Conservation (phyloP, 371 early-diverging fungal genomes). For the Mortierella sp. region DNA sequence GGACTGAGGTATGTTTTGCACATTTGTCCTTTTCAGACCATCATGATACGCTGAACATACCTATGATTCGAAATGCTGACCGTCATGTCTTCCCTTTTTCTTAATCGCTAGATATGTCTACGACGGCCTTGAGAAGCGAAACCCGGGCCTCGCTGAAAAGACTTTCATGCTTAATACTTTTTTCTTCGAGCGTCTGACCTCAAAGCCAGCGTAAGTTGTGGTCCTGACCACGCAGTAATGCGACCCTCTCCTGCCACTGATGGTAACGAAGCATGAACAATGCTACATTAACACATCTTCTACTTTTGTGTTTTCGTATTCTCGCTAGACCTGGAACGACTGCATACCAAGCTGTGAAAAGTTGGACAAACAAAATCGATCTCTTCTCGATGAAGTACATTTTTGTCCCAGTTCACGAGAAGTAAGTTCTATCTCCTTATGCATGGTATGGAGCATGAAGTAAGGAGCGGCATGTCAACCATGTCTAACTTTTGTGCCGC, state of each 20-base stretch:
- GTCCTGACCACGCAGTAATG: not conserved
- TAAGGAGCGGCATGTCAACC: not conserved
- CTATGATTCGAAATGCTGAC: not conserved
- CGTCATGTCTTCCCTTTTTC: no score
- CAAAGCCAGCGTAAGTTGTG: constrained; percentile 31
- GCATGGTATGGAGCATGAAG: no score
- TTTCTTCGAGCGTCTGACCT: constrained; percentile 41
- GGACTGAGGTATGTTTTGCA: constrained; percentile 60
- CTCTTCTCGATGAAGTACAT: constrained; percentile 72
- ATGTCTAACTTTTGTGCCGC: not conserved
- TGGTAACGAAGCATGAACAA: no score
- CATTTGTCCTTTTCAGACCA: not conserved
- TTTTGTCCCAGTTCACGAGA: constrained; percentile 77
- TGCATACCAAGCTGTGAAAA: constrained; percentile 66
- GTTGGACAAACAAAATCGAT: constrained; percentile 75
- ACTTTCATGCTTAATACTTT: constrained; percentile 51
- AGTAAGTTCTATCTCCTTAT: constrained; percentile 60
- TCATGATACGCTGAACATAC: not conserved
- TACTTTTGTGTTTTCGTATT: not conserved
- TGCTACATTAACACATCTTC: not conserved
- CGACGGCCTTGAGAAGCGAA: constrained; percentile 22
- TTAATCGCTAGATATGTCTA: constrained; percentile 25
- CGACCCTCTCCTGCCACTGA: no score
- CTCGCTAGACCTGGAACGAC: not conserved
- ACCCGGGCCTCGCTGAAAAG: constrained; percentile 26